phyloP scores from a whole-genome alignment of 1,284 basidiomycete genomes.

The Ustilago nuda region DNA sequence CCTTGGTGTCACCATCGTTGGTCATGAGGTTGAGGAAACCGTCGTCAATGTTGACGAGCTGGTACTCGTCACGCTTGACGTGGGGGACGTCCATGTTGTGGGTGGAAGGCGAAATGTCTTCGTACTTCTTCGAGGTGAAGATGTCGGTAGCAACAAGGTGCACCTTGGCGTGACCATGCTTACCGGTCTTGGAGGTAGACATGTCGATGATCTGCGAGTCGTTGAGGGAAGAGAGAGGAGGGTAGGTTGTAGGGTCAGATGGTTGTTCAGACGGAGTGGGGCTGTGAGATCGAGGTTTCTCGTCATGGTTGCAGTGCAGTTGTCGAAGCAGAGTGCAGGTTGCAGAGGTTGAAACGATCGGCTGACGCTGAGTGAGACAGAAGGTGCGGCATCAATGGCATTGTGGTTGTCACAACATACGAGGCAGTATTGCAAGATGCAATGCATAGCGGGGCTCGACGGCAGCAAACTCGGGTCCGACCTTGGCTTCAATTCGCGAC shows the following conservation, averaged over 20 bases:
- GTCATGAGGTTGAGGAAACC: constrained; percentile 95
- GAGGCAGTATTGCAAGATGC: too few relatives aligned
- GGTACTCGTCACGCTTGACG: constrained; percentile 89
- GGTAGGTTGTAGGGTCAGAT: not conserved
- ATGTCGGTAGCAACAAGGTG: constrained; percentile 95
- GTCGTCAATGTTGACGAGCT: constrained; percentile 77
- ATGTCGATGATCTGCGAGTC: constrained; percentile 73
- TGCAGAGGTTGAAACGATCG: too few relatives aligned
- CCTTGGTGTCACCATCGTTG: constrained; percentile 84
- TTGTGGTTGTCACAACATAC: too few relatives aligned
- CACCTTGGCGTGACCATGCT: constrained; percentile 99
- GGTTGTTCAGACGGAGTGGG: not conserved
- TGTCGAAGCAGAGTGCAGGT: too few relatives aligned
- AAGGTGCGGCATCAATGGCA: too few relatives aligned
- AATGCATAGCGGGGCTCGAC: too few relatives aligned
- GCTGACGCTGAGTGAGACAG: too few relatives aligned
- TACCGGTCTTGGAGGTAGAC: constrained; percentile 98
- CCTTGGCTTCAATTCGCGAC: too few relatives aligned
- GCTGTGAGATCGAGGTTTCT: not conserved
- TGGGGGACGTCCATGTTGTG: constrained; percentile 99
- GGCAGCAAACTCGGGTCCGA: too few relatives aligned
- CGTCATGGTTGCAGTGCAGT: too few relatives aligned
- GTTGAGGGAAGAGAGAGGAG: too few relatives aligned
- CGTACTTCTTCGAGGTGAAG: constrained; percentile 70
- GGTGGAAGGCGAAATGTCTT: constrained; percentile 98